Evolutionary conservation across 805 yeast genomes (phyloP).

Genomic region (Dipodascopsis uninucleata): DNA sequence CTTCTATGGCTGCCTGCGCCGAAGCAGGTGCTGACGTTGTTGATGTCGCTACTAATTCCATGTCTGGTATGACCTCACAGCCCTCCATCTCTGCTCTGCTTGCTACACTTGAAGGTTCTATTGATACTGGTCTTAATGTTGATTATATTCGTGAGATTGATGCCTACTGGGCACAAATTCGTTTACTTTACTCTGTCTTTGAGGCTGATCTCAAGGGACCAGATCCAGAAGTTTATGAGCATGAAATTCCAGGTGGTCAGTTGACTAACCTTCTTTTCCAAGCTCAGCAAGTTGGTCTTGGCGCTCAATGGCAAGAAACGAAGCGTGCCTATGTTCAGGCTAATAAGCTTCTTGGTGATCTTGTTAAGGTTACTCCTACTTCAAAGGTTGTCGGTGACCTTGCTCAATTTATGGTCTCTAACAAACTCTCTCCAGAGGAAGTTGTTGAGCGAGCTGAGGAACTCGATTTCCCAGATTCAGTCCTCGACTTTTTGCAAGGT

Average conservation of each 20-base stretch:
- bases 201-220: conserved; percentile 99
- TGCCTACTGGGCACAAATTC: conserved; percentile 98
- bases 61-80: conserved; percentile 98
- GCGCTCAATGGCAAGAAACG: conserved; percentile 94
- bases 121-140: conserved; percentile 68
- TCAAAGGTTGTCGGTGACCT: conserved; percentile 99
- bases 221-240: conserved; percentile 97
- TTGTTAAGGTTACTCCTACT: conserved; percentile 98
- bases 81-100: conserved; percentile 91
- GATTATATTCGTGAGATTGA: conserved; percentile 76
- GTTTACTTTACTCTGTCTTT: conserved; percentile 91
- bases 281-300: conserved; percentile 98
- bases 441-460: conserved; percentile 82
- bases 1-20: conserved; percentile 93
- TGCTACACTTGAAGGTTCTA: conserved; percentile 85
- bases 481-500: conserved; percentile 97
- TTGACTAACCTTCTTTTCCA: conserved; percentile 96
- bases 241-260: conserved; percentile 99
- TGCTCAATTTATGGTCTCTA: conserved; percentile 99
- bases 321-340: conserved; percentile 92
- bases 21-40: conserved; percentile 97
- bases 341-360: conserved; percentile 85
- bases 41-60: conserved; percentile 93
- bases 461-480: conserved; percentile 98
- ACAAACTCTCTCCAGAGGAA: conserved; percentile 81